Base-by-base conservation (phyloP, 148 eudicot genomes). In the Linanthus parryae region DNA sequence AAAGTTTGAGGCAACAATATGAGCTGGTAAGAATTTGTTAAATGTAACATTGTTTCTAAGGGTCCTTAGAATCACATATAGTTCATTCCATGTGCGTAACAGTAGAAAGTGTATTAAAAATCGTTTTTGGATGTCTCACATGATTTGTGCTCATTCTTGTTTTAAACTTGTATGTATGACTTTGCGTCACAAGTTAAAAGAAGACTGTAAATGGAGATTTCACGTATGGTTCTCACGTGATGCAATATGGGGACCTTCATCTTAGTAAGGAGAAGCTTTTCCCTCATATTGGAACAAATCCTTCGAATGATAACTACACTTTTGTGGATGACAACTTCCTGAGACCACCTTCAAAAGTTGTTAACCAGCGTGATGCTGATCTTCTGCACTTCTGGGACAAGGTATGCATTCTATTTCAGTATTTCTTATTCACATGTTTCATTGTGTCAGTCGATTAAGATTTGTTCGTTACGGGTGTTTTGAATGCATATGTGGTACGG, bases 361-460 rank as follows among this genome's bases (percentile, higher is more conserved):
- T 36, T 52, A 34, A 14, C 29, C 56, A 52, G 15, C 29, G 12
- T 35, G 56, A 52, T 8, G 42, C 56, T 12, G 56, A 21, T 0
- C 56, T 52, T 14, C 14, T 52, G 3, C 43, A 52, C 29, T 35
- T 52, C 23, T 35, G 56, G 56, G 28, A 34, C 56, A 52, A 52
- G 56, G 56, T 52, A 33, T 14, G n/a, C 2, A n/a, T 22, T 16
- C n/a, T n/a, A n/a, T n/a, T n/a, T n/a, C n/a, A n/a, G n/a, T n/a
- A n/a, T 7, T n/a, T n/a, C n/a, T n/a, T n/a, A n/a, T n/a, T n/a
- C n/a, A n/a, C n/a, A n/a, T n/a, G n/a, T n/a, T n/a, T n/a, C n/a
- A n/a, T n/a, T n/a, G n/a, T n/a, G n/a, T n/a, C n/a, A n/a, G n/a
- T n/a, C n/a, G n/a, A n/a, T n/a, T n/a, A n/a, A n/a, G n/a, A n/a